A percentile compares a stretch with the other conserved stretches of the same genome.
These are phyloP conservation scores for Ophiostoma pallidulum DNA, from an alignment of 2,329 filamentous ascomycete genomes.

Conservation along the genomic window DNA sequence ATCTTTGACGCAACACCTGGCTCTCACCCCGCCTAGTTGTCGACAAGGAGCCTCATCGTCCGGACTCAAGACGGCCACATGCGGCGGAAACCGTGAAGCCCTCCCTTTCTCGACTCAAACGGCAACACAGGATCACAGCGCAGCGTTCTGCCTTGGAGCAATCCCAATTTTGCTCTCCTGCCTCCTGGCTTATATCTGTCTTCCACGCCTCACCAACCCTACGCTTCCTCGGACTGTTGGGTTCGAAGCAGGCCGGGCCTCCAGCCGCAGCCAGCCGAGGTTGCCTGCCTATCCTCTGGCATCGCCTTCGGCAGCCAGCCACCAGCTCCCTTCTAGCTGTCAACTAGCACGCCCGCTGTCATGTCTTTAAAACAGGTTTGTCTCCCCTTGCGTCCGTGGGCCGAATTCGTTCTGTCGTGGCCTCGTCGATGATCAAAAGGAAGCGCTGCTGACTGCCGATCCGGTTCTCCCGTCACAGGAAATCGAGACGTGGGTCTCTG, in stretches of 20 bases:
- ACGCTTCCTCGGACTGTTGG: neutral
- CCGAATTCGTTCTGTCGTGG: too few relatives aligned
- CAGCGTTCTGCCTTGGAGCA: neutral
- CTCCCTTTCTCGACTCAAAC: too few relatives aligned
- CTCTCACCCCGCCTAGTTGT: too few relatives aligned
- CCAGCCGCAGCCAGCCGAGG: too few relatives aligned
- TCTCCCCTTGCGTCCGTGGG: neutral
- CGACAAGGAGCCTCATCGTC: too few relatives aligned
- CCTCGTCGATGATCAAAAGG: too few relatives aligned
- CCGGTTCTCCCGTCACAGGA: conserved; percentile 49
- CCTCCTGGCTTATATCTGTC: neutral
- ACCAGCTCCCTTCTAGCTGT: neutral
- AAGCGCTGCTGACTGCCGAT: neutral
- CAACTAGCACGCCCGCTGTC: conserved; percentile 6
- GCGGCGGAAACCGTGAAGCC: too few relatives aligned
- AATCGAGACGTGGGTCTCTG: conserved; percentile 97
- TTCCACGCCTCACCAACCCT: too few relatives aligned
- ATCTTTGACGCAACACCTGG: too few relatives aligned
- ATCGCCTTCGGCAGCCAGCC: neutral
- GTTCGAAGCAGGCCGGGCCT: too few relatives aligned
- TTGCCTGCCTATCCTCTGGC: too few relatives aligned
- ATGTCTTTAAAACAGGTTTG: conserved; percentile 36
- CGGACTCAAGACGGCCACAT: too few relatives aligned
- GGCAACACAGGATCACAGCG: neutral
- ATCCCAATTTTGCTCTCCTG: neutral